Evolutionary conservation across 805 yeast genomes (phyloP).

Genomic region (Yamadazyma akitaensis): DNA sequence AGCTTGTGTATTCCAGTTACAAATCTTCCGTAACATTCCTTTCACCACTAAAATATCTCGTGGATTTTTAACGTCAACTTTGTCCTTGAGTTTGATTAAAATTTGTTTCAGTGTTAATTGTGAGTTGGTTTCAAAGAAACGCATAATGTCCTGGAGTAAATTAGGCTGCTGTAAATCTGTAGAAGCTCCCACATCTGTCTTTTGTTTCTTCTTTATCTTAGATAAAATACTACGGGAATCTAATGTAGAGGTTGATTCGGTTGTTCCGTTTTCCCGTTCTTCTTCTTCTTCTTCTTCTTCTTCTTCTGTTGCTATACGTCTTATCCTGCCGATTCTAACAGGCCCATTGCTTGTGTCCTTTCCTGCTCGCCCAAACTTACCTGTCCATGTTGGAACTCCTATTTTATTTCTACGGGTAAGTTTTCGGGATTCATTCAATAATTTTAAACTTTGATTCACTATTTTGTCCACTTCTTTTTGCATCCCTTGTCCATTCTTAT

Average conservation of each 20-base stretch:
- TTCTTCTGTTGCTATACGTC: neutral
- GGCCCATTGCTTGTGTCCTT: slow-evolving; percentile 27
- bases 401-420: slow-evolving; percentile 45
- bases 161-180: neutral
- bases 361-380: slow-evolving; percentile 85
- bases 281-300: neutral
- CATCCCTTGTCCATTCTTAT: slow-evolving; percentile 48
- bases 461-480: slow-evolving; percentile 62
- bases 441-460: slow-evolving; percentile 52
- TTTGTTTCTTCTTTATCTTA: slow-evolving; percentile 22
- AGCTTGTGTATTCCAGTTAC: slow-evolving; percentile 57
- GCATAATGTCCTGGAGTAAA: slow-evolving; percentile 7
- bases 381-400: slow-evolving; percentile 97
- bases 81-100: slow-evolving; percentile 7
- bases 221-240: slow-evolving; percentile 27
- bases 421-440: slow-evolving; percentile 58
- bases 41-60: slow-evolving; percentile 60
- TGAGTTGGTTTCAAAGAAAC: neutral
- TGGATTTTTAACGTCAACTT: slow-evolving; percentile 26
- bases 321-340: neutral
- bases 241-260: neutral
- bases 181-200: slow-evolving; percentile 21
- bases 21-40: slow-evolving; percentile 64
- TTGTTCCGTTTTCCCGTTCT: neutral
- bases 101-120: slow-evolving; percentile 10